Conservation (phyloP, 1,139 yeast genomes). For the Yamadazyma aaseri region DNA sequence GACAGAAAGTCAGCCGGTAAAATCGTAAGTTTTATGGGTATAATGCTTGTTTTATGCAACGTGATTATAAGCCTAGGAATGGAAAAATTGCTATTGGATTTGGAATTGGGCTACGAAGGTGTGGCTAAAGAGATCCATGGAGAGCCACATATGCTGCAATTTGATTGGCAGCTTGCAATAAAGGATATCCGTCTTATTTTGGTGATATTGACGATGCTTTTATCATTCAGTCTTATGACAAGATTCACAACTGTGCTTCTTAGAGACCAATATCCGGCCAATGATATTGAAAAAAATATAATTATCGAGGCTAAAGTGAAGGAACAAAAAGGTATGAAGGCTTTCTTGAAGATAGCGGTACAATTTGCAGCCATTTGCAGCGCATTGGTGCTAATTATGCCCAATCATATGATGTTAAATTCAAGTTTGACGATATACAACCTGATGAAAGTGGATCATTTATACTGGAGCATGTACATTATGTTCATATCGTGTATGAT, state of each 20-base stretch:
- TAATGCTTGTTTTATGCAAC: too few species aligned
- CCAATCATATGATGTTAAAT: constrained; percentile 18
- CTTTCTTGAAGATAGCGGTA: not conserved
- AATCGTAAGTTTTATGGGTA: too few species aligned
- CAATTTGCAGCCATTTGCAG: not conserved
- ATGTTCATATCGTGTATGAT: constrained; percentile 15
- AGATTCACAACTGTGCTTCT: not conserved
- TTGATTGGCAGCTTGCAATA: not conserved
- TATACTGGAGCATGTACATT: constrained; percentile 18
- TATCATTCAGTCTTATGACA: not conserved
- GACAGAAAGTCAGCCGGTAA: too few species aligned
- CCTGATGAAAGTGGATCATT: constrained; percentile 21
- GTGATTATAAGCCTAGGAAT: too few species aligned
- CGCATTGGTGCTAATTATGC: constrained; percentile 14
- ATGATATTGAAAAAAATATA: not conserved
- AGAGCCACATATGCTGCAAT: too few species aligned
- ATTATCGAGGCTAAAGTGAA: not conserved
- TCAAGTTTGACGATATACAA: constrained; percentile 18
- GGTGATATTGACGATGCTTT: not conserved
- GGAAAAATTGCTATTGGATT: too few species aligned
- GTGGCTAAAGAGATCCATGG: too few species aligned
- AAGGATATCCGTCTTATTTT: not conserved
- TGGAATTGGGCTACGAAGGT: too few species aligned
- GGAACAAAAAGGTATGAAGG: not conserved
- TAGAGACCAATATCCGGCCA: not conserved